Conservation (phyloP, 768 basidiomycete species). For the Collybia sp. region DNA sequence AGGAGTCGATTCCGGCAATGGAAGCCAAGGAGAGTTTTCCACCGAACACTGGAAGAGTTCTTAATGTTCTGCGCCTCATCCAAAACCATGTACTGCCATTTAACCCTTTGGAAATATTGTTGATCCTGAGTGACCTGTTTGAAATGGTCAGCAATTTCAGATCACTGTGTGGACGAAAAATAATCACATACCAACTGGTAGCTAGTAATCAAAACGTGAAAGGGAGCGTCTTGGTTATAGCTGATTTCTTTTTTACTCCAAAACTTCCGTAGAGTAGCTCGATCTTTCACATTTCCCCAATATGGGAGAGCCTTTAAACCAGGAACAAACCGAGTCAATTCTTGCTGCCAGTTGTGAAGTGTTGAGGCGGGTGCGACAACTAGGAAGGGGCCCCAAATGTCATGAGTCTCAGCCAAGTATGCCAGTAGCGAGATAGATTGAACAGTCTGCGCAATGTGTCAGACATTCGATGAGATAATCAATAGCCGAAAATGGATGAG, state of each 20-base stretch:
- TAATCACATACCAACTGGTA: constrained; percentile 77
- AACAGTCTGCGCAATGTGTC: constrained; percentile 61
- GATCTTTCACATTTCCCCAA: constrained; percentile 97
- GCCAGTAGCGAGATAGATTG: constrained; percentile 96
- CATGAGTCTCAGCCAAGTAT: constrained; percentile 93
- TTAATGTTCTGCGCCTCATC: constrained; percentile 99
- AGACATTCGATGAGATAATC: neutral
- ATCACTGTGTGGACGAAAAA: neutral
- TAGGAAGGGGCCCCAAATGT: constrained; percentile 99
- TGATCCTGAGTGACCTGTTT: constrained; percentile 89
- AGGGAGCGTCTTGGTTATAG: constrained; percentile 92
- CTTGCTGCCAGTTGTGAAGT: constrained; percentile 99
- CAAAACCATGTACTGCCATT: constrained; percentile 99
- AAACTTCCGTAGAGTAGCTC: constrained; percentile 89
- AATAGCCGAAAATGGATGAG: constrained; percentile 1
- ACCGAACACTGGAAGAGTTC: constrained; percentile 90
- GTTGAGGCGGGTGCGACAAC: constrained; percentile 98
- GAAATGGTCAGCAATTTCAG: neutral
- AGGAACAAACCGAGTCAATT: constrained; percentile 93
- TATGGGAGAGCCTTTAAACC: constrained; percentile 92
- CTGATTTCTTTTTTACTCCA: constrained; percentile 98
- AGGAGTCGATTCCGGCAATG: constrained; percentile 94
- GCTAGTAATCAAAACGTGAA: constrained; percentile 94
- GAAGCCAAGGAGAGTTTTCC: constrained; percentile 96
- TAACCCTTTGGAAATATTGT: constrained; percentile 95